Base-by-base conservation (phyloP, 2,329 filamentous ascomycete species). In the Pezicula neosporulosa region DNA sequence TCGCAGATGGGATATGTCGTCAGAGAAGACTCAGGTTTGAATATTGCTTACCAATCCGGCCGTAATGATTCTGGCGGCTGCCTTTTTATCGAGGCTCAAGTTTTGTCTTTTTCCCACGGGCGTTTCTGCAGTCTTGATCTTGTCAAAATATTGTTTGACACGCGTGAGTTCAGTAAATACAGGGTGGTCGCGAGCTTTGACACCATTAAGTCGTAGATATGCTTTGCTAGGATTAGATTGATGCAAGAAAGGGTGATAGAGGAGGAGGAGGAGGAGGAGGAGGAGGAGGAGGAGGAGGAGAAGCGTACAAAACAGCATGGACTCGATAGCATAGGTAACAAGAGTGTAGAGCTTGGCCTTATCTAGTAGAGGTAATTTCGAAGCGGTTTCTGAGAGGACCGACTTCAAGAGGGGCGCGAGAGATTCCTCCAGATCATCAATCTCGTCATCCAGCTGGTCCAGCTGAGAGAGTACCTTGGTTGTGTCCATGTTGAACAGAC, bases 291-390 rank as follows among this genome's bases (percentile, higher is more conserved):
- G 13, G 12, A n/a, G 41, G 19, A 16, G n/a, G 6, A 30, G 13
- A 13, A 12, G 66, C 82, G 56, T 71, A 91, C 89, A 88, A 70
- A 96, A 97, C 7, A 99, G 74, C 9, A 96, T 75, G 0, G 92
- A 95, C 65, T 97, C 93, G 56, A 99, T 86, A 0, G 92, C 82
- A 68, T 97, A 99, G 16, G 90, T 87, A 47, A 86, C 78, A 18
- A 96, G 77, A n/a, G 94, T 86, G 66, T 95, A 90, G 53, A 97
- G 83, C 72, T 97, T 97, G 7, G 94, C 91, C 73, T 90, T 92
- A 75, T 97, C 93, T 54, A 99, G 78, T n/a, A 97, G 78, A 2
- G 93, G 92, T 27, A 97, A 77, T 66, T 90, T 90, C 50, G 83
- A 85, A 5, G 90, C 83, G 51, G 83, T 81, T 38, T 86, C 82